These are phyloP conservation scores for Lophiotrema nucula DNA, from an alignment of 495 filamentous ascomycete species.

Conservation along the genomic window DNA sequence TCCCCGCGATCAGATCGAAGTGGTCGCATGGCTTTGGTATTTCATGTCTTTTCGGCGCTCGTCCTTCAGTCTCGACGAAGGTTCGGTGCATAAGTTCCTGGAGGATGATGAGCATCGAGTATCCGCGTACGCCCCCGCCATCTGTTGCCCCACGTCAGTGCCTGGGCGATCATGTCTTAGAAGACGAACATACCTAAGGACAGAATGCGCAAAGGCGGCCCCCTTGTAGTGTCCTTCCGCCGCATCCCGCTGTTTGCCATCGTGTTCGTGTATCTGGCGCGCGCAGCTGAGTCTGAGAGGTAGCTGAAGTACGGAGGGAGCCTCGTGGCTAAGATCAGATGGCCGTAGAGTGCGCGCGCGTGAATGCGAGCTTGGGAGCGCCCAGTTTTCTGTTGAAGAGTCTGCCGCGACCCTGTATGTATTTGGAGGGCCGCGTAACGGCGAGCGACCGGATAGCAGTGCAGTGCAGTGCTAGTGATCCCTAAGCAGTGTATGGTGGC, in stretches of 20 bases:
- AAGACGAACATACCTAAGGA: constrained; percentile 69
- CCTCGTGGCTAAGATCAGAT: constrained; percentile 12
- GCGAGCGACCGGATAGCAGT: too few species aligned
- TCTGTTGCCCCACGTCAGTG: constrained; percentile 52
- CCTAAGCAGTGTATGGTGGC: too few species aligned
- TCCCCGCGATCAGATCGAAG: constrained; percentile 94
- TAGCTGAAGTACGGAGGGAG: not conserved
- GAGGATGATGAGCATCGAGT: constrained; percentile 93
- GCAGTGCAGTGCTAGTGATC: too few species aligned
- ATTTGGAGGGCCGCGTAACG: too few species aligned
- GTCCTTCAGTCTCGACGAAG: constrained; percentile 80
- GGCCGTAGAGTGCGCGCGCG: too few species aligned
- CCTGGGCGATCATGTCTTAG: not conserved
- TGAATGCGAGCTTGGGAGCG: too few species aligned
- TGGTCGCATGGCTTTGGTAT: constrained; percentile 98
- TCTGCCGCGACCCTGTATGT: too few species aligned
- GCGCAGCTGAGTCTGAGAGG: constrained; percentile 1
- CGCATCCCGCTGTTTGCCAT: constrained; percentile 45
- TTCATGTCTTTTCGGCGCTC: constrained; percentile 77
- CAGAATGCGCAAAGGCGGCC: constrained; percentile 85
- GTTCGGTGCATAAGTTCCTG: constrained; percentile 95
- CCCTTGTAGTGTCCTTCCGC: constrained; percentile 92
- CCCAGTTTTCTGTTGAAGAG: too few species aligned
- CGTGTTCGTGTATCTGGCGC: constrained; percentile 6
- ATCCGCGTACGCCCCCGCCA: constrained; percentile 94